These are phyloP conservation scores for Rubroboletus pulcherrimus DNA, from an alignment of 768 basidiomycete species.

Conservation along the genomic window DNA sequence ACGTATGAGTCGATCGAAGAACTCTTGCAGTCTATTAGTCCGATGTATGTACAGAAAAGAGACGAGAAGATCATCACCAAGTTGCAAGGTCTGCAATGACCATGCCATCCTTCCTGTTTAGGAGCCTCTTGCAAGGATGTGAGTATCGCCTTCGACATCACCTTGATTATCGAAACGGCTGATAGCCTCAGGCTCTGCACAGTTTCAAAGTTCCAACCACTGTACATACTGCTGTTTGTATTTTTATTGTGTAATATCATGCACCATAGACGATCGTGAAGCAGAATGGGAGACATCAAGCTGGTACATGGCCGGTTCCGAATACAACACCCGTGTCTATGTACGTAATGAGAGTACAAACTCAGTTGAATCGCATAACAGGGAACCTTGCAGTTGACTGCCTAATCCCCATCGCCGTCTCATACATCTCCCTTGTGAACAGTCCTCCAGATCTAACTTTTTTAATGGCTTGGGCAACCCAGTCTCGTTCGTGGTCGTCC, in stretches of 20 bases:
- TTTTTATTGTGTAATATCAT: slow-evolving; percentile 17
- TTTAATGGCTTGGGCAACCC: slow-evolving; percentile 48
- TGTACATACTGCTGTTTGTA: neutral
- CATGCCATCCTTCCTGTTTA: neutral
- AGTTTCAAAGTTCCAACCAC: neutral
- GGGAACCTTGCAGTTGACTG: slow-evolving; percentile 18
- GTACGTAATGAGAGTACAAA: neutral
- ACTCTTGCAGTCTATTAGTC: slow-evolving; percentile 52
- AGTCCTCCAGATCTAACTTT: slow-evolving; percentile 45
- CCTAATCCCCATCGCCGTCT: slow-evolving; percentile 43
- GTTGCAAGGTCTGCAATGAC: slow-evolving; percentile 40
- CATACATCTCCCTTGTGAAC: slow-evolving; percentile 59
- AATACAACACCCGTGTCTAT: neutral
- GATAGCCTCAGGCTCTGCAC: neutral
- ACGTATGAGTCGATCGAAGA: slow-evolving; percentile 58
- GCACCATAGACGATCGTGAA: neutral
- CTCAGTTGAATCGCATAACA: neutral
- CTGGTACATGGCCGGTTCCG: neutral
- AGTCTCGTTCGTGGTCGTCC: slow-evolving; percentile 53
- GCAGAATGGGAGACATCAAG: neutral
- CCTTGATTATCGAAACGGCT: neutral
- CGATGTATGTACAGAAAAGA: slow-evolving; percentile 45
- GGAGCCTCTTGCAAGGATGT: slow-evolving; percentile 2
- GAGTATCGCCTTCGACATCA: neutral
- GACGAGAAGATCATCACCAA: slow-evolving; percentile 47